Conservation (phyloP, 2,329 filamentous ascomycete species). For the Ascochyta koolunga region DNA sequence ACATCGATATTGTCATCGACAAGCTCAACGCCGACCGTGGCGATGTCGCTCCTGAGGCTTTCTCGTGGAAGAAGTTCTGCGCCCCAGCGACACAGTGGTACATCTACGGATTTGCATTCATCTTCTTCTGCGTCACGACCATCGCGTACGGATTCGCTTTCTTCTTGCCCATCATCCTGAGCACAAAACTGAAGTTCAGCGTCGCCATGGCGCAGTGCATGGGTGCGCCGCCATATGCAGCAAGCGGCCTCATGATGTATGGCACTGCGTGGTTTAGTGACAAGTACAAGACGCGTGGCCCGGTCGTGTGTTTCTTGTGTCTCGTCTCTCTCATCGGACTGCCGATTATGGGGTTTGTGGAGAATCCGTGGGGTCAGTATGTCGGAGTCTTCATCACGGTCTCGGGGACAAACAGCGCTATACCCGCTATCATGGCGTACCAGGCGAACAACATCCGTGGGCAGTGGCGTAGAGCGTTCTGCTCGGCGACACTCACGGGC, state of each 20-base stretch:
- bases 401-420: constrained; percentile 26
- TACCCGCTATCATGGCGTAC: constrained; percentile 32
- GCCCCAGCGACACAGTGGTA: constrained; percentile 32
- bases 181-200: constrained; percentile 30
- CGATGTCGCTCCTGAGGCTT: constrained; percentile 24
- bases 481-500: constrained; percentile 27
- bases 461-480: constrained; percentile 31
- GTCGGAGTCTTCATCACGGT: constrained; percentile 33
- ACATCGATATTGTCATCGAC: constrained; percentile 28
- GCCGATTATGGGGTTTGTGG: constrained; percentile 35
- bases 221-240: constrained; percentile 33
- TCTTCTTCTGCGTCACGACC: constrained; percentile 29
- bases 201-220: constrained; percentile 33
- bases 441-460: constrained; percentile 32
- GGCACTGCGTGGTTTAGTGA: constrained; percentile 31
- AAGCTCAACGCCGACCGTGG: constrained; percentile 30
- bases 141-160: constrained; percentile 33
- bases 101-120: constrained; percentile 31
- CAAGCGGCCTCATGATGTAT: constrained; percentile 35
- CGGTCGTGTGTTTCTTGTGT: constrained; percentile 28
- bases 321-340: constrained; percentile 30
- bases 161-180: constrained; percentile 32
- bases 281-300: constrained; percentile 32
- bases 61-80: constrained; percentile 30
- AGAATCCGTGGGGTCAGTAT: constrained; percentile 31